Evolutionary conservation across 2,329 filamentous ascomycete species (phyloP).

Genomic region (Ophiocordyceps australis): DNA sequence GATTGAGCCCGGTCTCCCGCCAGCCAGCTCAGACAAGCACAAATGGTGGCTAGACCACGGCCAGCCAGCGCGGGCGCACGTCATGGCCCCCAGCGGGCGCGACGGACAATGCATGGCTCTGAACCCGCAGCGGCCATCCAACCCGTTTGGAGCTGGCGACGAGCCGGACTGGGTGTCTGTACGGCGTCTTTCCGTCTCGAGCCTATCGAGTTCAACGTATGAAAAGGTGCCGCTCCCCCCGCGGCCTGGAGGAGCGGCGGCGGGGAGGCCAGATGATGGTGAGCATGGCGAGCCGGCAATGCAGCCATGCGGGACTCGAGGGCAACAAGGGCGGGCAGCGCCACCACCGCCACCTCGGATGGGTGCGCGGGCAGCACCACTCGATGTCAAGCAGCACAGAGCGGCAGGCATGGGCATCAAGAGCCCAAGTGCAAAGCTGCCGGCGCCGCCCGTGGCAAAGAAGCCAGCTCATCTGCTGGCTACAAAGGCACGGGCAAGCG

Average conservation of each 20-base stretch:
- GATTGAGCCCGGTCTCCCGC: conserved; percentile 59
- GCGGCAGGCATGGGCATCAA: too few relatives aligned
- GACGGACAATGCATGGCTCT: conserved; percentile 38
- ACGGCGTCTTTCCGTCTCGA: conserved; percentile 34
- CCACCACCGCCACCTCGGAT: conserved; percentile 3
- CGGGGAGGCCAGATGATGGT: conserved; percentile 27
- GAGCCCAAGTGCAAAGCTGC: conserved; percentile 16
- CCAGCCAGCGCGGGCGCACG: conserved; percentile 54
- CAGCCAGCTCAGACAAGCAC: conserved; percentile 48
- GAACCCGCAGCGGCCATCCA: conserved; percentile 58
- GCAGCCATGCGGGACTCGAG: too few relatives aligned
- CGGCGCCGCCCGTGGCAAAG: conserved; percentile 38
- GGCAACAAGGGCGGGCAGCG: conserved; percentile 19
- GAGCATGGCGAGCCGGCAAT: conserved; percentile 26
- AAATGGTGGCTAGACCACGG: conserved; percentile 57
- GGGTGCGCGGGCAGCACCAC: too few relatives aligned
- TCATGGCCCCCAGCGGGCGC: conserved; percentile 40
- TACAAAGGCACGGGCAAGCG: conserved; percentile 9
- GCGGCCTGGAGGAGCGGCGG: conserved; percentile 19
- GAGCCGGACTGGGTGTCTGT: conserved; percentile 75
- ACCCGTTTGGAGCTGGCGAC: conserved; percentile 58
- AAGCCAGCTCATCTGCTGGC: conserved; percentile 38
- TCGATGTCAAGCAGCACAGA: too few relatives aligned
- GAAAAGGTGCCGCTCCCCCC: conserved; percentile 35
- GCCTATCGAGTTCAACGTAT: conserved; percentile 39